phyloP scores from a whole-genome alignment of 1,284 basidiomycete species.

The Malassezia pachydermatis region DNA sequence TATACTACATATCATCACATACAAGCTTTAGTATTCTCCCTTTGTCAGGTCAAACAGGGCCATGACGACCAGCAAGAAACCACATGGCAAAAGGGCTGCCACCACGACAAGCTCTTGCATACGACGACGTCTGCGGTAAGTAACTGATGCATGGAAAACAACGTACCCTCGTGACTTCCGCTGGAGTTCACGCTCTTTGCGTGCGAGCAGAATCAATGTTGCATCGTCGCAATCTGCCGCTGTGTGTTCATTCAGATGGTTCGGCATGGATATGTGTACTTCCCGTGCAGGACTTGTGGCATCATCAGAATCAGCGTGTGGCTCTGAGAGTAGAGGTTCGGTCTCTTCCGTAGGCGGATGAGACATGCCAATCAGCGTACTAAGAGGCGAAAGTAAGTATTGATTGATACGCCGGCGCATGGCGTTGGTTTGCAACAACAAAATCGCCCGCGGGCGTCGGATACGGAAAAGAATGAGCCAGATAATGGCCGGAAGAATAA shows the following conservation, averaged over 20 bases:
- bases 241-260: constrained; percentile 24
- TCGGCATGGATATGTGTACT: constrained; percentile 17
- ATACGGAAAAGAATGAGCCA: constrained; percentile 43
- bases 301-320: neutral
- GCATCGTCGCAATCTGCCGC: constrained; percentile 29
- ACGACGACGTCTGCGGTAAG: too few species aligned
- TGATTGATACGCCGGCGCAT: constrained; percentile 24
- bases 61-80: constrained; percentile 23
- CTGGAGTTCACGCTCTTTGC: constrained; percentile 42
- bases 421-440: constrained; percentile 29
- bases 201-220: constrained; percentile 35
- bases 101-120: constrained; percentile 24
- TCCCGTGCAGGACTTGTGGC: neutral
- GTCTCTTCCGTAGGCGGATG: neutral
- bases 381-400: constrained; percentile 22
- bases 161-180: constrained; percentile 23
- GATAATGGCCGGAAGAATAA: constrained; percentile 39
- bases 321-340: constrained; percentile 21
- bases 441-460: constrained; percentile 36
- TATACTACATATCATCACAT: too few species aligned
- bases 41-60: constrained; percentile 24
- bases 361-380: constrained; percentile 6
- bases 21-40: constrained; percentile 27
- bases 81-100: constrained; percentile 27
- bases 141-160: too few species aligned